Evolutionary conservation across 2,329 filamentous ascomycete genomes (phyloP).

Genomic region (Talaromyces sp.): DNA sequence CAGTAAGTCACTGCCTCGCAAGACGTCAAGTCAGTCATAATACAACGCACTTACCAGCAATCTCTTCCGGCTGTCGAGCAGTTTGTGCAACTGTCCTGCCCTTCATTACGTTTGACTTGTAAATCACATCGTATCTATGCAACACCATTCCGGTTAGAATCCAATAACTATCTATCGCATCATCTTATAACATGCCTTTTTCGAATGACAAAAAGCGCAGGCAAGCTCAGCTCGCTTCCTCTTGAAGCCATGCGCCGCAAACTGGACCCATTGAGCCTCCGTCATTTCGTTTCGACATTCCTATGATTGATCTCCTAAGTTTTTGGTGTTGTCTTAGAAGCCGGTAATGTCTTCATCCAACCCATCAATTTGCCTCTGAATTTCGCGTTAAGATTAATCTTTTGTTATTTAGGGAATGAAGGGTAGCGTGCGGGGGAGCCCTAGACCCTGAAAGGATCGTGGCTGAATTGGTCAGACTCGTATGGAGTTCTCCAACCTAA

Average conservation of each 20-base stretch:
- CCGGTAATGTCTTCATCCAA: not conserved
- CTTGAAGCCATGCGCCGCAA: slow-evolving; percentile 7
- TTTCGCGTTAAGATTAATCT: not conserved
- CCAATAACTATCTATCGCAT: not conserved
- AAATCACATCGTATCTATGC: slow-evolving; percentile 8
- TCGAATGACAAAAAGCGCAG: slow-evolving; percentile 5
- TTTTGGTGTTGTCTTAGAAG: not conserved
- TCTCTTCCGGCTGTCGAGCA: not conserved
- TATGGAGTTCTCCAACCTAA: not conserved
- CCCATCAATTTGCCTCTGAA: not conserved
- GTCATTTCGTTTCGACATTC: not conserved
- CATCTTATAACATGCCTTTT: slow-evolving; percentile 1
- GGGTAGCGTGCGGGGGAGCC: not conserved
- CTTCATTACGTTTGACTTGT: slow-evolving; percentile 6
- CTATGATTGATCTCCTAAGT: not conserved
- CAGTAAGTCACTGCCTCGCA: not conserved
- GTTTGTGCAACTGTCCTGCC: not conserved
- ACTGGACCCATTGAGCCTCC: slow-evolving; percentile 9
- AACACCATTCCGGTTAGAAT: not conserved
- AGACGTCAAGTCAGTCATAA: too few relatives aligned
- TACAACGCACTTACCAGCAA: not conserved
- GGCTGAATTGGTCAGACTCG: not conserved
- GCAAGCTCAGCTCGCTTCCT: slow-evolving; percentile 11
- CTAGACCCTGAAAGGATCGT: not conserved
- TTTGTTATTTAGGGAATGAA: not conserved